Conservation (phyloP, 805 yeast genomes). For the Cyberlindnera subsufficiens region DNA sequence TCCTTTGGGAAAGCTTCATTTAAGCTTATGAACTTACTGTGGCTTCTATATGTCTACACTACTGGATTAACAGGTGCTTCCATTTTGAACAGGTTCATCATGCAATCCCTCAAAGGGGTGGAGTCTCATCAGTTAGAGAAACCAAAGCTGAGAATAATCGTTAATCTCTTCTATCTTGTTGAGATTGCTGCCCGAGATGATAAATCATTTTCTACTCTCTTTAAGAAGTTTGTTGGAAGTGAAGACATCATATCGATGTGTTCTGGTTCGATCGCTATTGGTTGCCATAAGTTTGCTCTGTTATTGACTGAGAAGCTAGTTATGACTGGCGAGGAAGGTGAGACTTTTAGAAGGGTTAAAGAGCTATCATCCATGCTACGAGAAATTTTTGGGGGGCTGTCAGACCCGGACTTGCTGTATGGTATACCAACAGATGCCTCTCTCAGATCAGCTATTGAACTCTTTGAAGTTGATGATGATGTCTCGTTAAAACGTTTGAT, state of each 20-base stretch:
- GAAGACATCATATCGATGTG: slow-evolving; percentile 20
- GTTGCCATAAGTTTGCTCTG: slow-evolving; percentile 26
- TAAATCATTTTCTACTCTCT: slow-evolving; percentile 1
- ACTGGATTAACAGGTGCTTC: slow-evolving; percentile 12
- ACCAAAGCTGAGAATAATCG: slow-evolving; percentile 8
- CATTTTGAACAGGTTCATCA: background rate
- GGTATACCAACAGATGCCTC: slow-evolving; percentile 61
- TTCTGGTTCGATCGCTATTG: slow-evolving; percentile 20
- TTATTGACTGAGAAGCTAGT: slow-evolving; percentile 30
- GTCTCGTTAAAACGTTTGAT: slow-evolving; percentile 38
- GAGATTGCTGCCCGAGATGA: slow-evolving; percentile 17
- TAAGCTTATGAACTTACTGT: slow-evolving; percentile 23
- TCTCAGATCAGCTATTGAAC: slow-evolving; percentile 43
- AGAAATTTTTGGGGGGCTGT: slow-evolving; percentile 44
- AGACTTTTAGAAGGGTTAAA: background rate
- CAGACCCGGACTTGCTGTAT: slow-evolving; percentile 55
- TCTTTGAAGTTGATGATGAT: slow-evolving; percentile 28
- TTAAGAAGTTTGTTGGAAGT: slow-evolving; percentile 6
- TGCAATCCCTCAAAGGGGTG: background rate
- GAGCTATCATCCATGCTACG: slow-evolving; percentile 12
- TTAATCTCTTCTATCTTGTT: slow-evolving; percentile 23
- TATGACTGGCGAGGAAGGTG: slow-evolving; percentile 1
- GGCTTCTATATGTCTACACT: slow-evolving; percentile 23
- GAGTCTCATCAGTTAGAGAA: background rate
- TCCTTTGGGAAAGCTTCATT: slow-evolving; percentile 19